Conservation (phyloP, 192 early-diverging fungal species). For the Jimgerdemannia lactiflua region DNA sequence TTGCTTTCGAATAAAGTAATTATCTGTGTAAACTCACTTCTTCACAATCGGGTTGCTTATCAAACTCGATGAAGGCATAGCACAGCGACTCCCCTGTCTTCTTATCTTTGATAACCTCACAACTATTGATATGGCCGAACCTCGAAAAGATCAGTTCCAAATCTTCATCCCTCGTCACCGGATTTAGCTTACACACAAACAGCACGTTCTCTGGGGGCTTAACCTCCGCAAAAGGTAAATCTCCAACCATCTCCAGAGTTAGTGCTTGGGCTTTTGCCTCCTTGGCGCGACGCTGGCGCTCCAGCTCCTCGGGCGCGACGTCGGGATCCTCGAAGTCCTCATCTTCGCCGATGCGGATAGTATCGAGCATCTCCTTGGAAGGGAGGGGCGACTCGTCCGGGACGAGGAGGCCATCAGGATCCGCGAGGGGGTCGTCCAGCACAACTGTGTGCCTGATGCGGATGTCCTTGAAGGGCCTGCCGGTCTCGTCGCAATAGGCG, state of each 20-base stretch:
- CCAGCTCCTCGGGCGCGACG: slow-evolving; percentile 60
- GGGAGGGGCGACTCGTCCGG: slow-evolving; percentile 79
- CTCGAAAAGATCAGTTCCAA: slow-evolving; percentile 89
- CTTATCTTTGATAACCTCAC: slow-evolving; percentile 88
- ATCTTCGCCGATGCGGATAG: slow-evolving; percentile 78
- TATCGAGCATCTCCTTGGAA: slow-evolving; percentile 64
- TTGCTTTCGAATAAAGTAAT: not conserved
- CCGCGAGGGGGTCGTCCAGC: slow-evolving; percentile 90
- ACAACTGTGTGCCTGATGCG: slow-evolving; percentile 90
- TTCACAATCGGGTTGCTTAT: slow-evolving; percentile 81
- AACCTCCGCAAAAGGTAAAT: slow-evolving; percentile 95
- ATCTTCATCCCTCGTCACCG: slow-evolving; percentile 87
- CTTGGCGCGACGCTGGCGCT: slow-evolving; percentile 57
- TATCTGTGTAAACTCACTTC: slow-evolving; percentile 35
- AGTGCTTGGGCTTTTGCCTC: slow-evolving; percentile 86
- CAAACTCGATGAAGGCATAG: slow-evolving; percentile 98
- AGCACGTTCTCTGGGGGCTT: slow-evolving; percentile 96
- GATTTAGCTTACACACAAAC: slow-evolving; percentile 95
- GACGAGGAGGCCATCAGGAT: slow-evolving; percentile 64
- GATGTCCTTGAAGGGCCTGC: slow-evolving; percentile 81
- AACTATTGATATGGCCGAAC: slow-evolving; percentile 87
- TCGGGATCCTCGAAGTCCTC: slow-evolving; percentile 60
- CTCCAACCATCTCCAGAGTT: slow-evolving; percentile 98
- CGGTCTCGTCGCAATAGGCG: slow-evolving; percentile 63
- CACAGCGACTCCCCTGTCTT: slow-evolving; percentile 80